Conservation (phyloP, 345 rosid species). For the Anastatica hierochuntica region DNA sequence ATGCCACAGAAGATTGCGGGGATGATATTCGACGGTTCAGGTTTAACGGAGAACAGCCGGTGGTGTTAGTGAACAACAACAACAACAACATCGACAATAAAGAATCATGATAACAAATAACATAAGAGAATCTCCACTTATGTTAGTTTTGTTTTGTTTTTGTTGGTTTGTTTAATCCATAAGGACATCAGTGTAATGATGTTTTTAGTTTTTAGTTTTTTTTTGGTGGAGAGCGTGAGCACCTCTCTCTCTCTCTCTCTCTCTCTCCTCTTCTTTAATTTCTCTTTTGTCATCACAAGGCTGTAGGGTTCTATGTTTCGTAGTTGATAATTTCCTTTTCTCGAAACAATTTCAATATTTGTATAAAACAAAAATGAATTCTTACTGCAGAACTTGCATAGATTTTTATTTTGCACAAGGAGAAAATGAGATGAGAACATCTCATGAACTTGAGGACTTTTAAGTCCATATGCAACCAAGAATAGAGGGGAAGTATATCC, state of each 20-base stretch:
- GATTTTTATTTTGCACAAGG: no score
- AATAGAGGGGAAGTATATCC: constrained; percentile 55
- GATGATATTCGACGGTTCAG: constrained; percentile 1
- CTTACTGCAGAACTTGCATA: no score
- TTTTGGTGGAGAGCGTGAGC: neutral
- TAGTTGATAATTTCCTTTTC: neutral
- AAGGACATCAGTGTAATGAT: neutral
- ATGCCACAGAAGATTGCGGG: neutral
- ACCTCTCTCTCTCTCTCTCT: neutral
- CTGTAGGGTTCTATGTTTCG: neutral
- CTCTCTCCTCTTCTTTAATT: neutral
- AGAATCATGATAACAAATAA: neutral
- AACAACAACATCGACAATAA: neutral
- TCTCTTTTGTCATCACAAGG: no score
- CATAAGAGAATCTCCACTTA: neutral
- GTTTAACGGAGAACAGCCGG: neutral
- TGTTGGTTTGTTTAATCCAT: neutral
- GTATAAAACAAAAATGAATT: neutral
- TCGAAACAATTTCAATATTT: neutral
- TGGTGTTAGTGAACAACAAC: neutral
- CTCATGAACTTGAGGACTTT: neutral
- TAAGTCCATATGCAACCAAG: constrained; percentile 50
- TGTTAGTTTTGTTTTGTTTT: neutral
- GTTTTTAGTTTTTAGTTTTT: neutral
- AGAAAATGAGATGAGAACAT: neutral